Base-by-base conservation (phyloP, 345 rosid species). In the Hypericum androsaemum region DNA sequence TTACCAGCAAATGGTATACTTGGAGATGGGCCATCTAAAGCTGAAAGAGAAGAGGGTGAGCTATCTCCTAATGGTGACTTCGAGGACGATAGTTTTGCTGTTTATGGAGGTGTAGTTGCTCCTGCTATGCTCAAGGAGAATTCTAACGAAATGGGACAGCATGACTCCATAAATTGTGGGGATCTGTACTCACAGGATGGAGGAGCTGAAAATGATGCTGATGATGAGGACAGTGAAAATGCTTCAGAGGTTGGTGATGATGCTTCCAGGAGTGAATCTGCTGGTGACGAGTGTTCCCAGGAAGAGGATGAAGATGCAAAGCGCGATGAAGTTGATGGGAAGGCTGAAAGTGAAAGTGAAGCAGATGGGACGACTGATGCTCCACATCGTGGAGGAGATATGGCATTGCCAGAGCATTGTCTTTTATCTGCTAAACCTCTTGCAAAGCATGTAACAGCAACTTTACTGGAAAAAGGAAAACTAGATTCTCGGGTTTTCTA, bases 31-130 rank as follows among this genome's bases (percentile, higher is more conserved):
- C 83, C 81, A 10, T 66, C 79, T 53, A 83, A 78, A 72, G 60
- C 61, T 56, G 97, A 92, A 66, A 92, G 81, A 64, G 98, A 92
- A 65, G 98, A 92, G 72, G 98, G 98, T 62, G 98, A 92, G 72
- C 55, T 92, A 50, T 92, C 98, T 41, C 98, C 98, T 53, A 79
- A 64, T 60, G 83, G 81, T 66, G 90, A 80, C 66, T 80, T 77
- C 8, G 82, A 78, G 59, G 95, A 81, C 71, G 95, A 87, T 53
- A 77, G 72, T 70, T 82, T 78, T 64, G 78, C 50, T 74, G 84
- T 45, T 48, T 77, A 76, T 57, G 82, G 71, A 63, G 81, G 81
- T 58, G 43, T 41, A 57, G 66, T 50, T 37, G 41, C 64, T 53
- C 76, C 81, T 60, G 61, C 75, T 55, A 49, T 57, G 39, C 73